phyloP scores from a whole-genome alignment of 345 rosid genomes.

The Gossypium raimondii region DNA sequence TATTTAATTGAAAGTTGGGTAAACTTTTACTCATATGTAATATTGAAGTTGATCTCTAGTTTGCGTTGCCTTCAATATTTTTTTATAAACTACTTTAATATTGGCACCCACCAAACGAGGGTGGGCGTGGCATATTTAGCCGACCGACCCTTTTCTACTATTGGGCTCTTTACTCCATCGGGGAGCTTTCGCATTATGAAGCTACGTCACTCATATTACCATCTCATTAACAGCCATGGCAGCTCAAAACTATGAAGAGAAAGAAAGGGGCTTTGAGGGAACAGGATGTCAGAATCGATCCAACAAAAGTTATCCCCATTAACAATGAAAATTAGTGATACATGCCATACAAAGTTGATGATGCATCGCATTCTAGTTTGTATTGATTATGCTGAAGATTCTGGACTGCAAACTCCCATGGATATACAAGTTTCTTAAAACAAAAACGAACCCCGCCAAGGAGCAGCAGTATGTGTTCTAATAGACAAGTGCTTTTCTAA shows the following conservation, averaged over 20 bases:
- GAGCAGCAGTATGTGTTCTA: background rate
- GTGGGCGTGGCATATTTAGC: constrained; percentile 10
- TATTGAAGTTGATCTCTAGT: background rate
- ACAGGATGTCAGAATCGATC: background rate
- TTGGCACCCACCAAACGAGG: background rate
- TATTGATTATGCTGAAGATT: background rate
- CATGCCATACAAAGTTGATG: background rate
- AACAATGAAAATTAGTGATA: background rate
- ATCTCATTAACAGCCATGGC: background rate
- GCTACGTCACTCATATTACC: background rate
- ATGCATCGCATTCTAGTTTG: background rate
- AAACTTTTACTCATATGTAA: background rate
- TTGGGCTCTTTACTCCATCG: background rate
- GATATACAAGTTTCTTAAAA: background rate
- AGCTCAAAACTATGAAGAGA: background rate
- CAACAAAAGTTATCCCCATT: background rate
- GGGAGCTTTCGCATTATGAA: background rate
- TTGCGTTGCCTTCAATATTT: background rate
- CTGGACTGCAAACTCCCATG: background rate
- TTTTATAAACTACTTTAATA: no score
- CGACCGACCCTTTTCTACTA: background rate
- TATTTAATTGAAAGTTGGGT: background rate
- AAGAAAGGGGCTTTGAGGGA: background rate
- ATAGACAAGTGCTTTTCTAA: background rate
- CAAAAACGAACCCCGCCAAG: background rate